These are phyloP conservation scores for Zychaea mexicana DNA, from an alignment of 371 early-diverging fungal genomes.

Conservation along the genomic window DNA sequence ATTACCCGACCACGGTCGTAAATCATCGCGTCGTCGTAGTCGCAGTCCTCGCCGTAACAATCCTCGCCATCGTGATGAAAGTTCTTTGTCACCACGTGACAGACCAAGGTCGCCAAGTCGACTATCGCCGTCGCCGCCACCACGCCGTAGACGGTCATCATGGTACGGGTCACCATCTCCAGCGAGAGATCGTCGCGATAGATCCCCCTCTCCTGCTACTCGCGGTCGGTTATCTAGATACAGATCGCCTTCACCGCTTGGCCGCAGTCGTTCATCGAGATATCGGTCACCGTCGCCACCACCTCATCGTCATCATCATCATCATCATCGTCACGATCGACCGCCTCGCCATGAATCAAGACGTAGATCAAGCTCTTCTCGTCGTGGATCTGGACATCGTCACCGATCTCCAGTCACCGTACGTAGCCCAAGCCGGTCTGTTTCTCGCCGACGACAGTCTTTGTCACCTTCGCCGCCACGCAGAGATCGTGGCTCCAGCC, in stretches of 20 bases:
- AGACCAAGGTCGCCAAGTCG: too few species aligned
- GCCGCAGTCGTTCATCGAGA: not conserved
- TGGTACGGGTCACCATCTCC: too few species aligned
- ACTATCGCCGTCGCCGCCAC: too few species aligned
- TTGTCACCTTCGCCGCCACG: not conserved
- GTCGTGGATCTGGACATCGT: not conserved
- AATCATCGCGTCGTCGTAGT: not conserved
- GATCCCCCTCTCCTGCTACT: not conserved
- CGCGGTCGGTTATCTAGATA: not conserved
- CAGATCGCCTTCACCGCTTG: not conserved
- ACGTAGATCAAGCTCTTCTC: not conserved
- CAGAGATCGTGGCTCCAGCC: too few species aligned
- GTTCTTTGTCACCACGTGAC: too few species aligned
- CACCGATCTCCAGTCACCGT: not conserved
- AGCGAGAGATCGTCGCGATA: too few species aligned
- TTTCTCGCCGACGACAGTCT: not conserved
- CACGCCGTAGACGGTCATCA: too few species aligned
- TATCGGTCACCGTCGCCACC: not conserved
- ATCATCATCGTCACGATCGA: too few species aligned
- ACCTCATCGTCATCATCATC: not conserved
- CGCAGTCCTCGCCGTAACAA: not conserved
- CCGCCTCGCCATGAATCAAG: not conserved
- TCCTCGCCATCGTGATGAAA: not conserved
- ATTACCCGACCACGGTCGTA: too few species aligned
- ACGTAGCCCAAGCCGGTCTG: not conserved